phyloP scores from a whole-genome alignment of 2,329 filamentous ascomycete species.

The Mycocentrospora acerina region DNA sequence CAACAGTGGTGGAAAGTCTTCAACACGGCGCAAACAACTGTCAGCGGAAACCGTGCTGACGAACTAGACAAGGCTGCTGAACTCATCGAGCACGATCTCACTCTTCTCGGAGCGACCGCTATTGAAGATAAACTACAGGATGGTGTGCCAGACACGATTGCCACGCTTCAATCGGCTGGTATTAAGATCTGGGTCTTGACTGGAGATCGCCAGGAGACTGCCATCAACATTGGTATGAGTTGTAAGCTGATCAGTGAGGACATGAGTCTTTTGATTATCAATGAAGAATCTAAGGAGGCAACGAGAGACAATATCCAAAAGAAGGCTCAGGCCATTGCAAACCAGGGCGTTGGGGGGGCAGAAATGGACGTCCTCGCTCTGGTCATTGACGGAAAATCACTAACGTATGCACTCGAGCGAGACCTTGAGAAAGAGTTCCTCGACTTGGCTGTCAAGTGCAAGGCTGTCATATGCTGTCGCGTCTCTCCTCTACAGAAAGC shows the following conservation, averaged over 20 bases:
- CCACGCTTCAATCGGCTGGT: conserved; percentile 91
- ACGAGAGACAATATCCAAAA: conserved; percentile 90
- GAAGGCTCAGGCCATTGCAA: conserved; percentile 87
- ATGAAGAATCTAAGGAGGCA: conserved; percentile 77
- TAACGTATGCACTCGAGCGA: conserved; percentile 90
- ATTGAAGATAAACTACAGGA: conserved; percentile 98
- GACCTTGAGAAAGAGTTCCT: conserved; percentile 92
- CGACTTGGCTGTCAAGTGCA: conserved; percentile 91
- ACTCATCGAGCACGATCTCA: conserved; percentile 90
- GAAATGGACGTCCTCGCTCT: conserved; percentile 87
- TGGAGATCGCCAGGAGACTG: conserved; percentile 95
- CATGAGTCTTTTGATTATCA: conserved; percentile 96
- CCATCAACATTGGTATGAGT: conserved; percentile 99
- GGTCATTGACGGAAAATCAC: conserved; percentile 92
- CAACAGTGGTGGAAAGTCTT: conserved; percentile 84
- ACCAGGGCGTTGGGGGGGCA: conserved; percentile 72
- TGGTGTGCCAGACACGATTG: conserved; percentile 95
- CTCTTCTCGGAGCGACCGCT: conserved; percentile 88
- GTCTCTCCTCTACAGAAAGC: conserved; percentile 97
- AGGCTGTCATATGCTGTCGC: conserved; percentile 96
- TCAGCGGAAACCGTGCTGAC: conserved; percentile 87
- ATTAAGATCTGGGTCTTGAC: conserved; percentile 99
- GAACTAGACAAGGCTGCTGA: conserved; percentile 97
- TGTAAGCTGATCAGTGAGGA: conserved; percentile 98
- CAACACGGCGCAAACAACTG: conserved; percentile 84